Evolutionary conservation across 805 yeast species (phyloP).

Genomic region (Yarrowia keelungensis): DNA sequence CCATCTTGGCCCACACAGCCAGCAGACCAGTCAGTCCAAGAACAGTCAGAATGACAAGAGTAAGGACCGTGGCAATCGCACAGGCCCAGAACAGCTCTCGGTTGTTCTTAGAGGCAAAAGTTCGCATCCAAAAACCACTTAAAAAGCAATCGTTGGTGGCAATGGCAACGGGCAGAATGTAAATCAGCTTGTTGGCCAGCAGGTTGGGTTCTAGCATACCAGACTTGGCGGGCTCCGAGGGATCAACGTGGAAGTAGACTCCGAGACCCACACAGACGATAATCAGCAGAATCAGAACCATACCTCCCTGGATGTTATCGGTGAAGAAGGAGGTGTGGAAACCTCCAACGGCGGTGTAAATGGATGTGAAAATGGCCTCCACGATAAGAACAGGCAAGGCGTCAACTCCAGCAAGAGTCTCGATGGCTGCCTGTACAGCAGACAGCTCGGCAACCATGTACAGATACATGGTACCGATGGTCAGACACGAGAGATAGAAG

Average conservation of each 20-base stretch:
- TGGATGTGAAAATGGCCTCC: slow-evolving; percentile 84
- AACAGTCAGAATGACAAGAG: slow-evolving; percentile 61
- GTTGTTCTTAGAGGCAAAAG: slow-evolving; percentile 85
- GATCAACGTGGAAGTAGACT: slow-evolving; percentile 63
- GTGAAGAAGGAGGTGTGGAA: slow-evolving; percentile 87
- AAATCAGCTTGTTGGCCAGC: slow-evolving; percentile 88
- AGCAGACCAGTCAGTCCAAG: slow-evolving; percentile 84
- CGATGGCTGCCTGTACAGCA: slow-evolving; percentile 78
- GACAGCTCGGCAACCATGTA: slow-evolving; percentile 88
- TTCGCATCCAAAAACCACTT: slow-evolving; percentile 93
- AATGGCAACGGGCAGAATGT: slow-evolving; percentile 84
- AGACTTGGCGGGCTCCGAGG: slow-evolving; percentile 61
- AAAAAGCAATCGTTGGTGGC: slow-evolving; percentile 88
- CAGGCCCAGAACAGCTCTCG: slow-evolving; percentile 78
- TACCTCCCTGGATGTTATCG: slow-evolving; percentile 81
- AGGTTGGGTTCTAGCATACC: slow-evolving; percentile 69
- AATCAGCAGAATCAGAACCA: slow-evolving; percentile 69
- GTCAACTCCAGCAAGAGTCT: slow-evolving; percentile 75
- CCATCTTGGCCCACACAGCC: slow-evolving; percentile 88
- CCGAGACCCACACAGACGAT: slow-evolving; percentile 84
- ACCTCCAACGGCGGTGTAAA: slow-evolving; percentile 88
- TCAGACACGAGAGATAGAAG: slow-evolving; percentile 77
- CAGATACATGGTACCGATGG: slow-evolving; percentile 76
- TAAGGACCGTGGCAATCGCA: slow-evolving; percentile 64
- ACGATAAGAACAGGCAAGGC: slow-evolving; percentile 83